phyloP scores from a whole-genome alignment of 768 basidiomycete genomes.

The Lentinus tigrinus region DNA sequence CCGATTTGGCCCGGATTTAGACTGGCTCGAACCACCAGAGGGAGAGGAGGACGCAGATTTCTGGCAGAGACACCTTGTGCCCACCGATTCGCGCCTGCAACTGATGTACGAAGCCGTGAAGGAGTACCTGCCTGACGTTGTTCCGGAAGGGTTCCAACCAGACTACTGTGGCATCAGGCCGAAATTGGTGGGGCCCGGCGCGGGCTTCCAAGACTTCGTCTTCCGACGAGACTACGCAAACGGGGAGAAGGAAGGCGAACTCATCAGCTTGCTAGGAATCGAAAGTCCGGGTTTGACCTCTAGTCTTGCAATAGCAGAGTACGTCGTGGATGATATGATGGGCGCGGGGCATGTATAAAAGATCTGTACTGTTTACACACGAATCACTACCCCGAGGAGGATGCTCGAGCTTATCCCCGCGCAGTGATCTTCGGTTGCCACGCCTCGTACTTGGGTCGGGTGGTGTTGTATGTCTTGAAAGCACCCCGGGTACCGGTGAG shows the following conservation, averaged over 20 bases:
- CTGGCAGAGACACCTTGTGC: slow-evolving; percentile 68
- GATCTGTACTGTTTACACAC: neutral
- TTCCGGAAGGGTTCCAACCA: slow-evolving; percentile 59
- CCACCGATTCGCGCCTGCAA: slow-evolving; percentile 56
- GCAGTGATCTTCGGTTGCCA: slow-evolving; percentile 77
- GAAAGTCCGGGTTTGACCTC: slow-evolving; percentile 92
- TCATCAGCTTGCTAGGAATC: slow-evolving; percentile 88
- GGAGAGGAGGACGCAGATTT: slow-evolving; percentile 58
- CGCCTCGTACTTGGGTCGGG: slow-evolving; percentile 71
- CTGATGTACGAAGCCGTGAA: slow-evolving; percentile 74
- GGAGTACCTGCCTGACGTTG: slow-evolving; percentile 68
- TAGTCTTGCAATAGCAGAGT: slow-evolving; percentile 82
- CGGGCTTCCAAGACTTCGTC: slow-evolving; percentile 84
- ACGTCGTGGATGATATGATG: slow-evolving; percentile 66
- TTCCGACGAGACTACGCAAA: slow-evolving; percentile 58
- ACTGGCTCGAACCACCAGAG: slow-evolving; percentile 70
- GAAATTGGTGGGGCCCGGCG: slow-evolving; percentile 73
- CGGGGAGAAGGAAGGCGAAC: slow-evolving; percentile 32
- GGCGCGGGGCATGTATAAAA: slow-evolving; percentile 10
- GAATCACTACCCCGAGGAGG: neutral
- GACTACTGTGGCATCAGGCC: slow-evolving; percentile 89
- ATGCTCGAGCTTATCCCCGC: slow-evolving; percentile 36
- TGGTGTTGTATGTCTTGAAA: slow-evolving; percentile 87
- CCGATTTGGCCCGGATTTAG: slow-evolving; percentile 90
- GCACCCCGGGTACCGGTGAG: slow-evolving; percentile 92